Conservation (phyloP, 176 grass and related monocot species). For the Puccinellia tenuiflora region DNA sequence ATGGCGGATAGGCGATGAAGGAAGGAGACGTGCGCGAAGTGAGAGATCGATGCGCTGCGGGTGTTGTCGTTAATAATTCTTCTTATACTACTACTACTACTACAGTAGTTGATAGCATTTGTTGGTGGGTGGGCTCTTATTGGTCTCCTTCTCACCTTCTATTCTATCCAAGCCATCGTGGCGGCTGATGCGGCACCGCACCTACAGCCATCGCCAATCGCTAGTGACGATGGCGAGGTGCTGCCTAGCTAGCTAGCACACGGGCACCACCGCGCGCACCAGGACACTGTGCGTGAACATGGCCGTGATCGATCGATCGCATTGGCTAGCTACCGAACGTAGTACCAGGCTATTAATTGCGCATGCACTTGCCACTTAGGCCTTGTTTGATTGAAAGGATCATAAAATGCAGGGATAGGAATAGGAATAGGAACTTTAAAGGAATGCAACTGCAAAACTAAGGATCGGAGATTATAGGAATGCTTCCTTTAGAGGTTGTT, state of each 20-base stretch:
- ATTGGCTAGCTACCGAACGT: background rate
- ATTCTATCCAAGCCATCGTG: background rate
- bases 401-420: no score
- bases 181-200: background rate
- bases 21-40: background rate
- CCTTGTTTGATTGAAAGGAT: no score
- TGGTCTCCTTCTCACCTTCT: background rate
- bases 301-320: background rate
- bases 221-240: background rate
- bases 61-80: background rate
- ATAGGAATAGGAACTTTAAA: no score
- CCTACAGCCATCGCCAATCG: background rate
- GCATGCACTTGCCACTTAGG: background rate
- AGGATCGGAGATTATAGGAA: no score
- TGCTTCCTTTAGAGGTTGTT: no score
- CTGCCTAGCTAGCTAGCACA: background rate
- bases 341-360: background rate
- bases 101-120: background rate
- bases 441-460: no score
- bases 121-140: background rate
- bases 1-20: background rate
- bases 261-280: background rate
- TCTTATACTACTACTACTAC: no score
- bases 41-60: background rate
- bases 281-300: background rate